Evolutionary conservation across 78 protist species (phyloP), one percentile per base, ranked within the genome.

Genomic region (Dictyostelium brefeldianum): DNA sequence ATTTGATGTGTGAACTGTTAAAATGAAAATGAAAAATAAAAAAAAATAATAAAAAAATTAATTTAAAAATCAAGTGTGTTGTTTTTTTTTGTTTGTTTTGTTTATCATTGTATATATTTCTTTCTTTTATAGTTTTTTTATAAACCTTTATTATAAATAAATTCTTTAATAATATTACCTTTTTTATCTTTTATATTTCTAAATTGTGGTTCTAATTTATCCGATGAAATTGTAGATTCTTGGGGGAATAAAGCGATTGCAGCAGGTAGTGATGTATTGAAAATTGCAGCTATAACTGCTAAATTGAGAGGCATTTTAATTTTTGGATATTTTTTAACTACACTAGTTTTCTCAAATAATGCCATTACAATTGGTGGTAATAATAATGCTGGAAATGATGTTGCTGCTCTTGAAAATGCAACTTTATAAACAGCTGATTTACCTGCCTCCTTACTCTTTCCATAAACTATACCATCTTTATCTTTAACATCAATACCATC

Each of bases 121-220:
- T 57, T n/a, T n/a, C 8, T 57, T 67, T 27, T 67, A 67, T 67
- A 27, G 11, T 27, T 36, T 67, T 10, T 82, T 94, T 92, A 96
- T 43, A 96, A 64, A 57, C 97, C 97, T 80, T 92, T 96, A 79
- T 96, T 92, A 64, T 53, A 96, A 70, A 36, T 59, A 36, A 92
- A 65, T 56, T 67, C 79, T n/a, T 3, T 69, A 36, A 92, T 89
- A 17, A 75, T 83, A 18, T 41, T 25, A 25, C 95, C 95, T 54
- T 89, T n/a, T 46, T 46, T 15, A 56, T 82, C 83, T 46, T 43
- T 70, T 11, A 84, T 71, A 11, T 73, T 59, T 5, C 62, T 75
- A 84, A 94, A 82, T 65, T 85, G 70, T 36, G 93, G 91, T 64
- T 97, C 98, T 27, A 93, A 70, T 7, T 43, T 7, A 15, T 9